Evolutionary conservation across 805 yeast genomes (phyloP), one percentile per base, ranked within the genome.

Genomic region (Schizosaccharomyces lindneri): DNA sequence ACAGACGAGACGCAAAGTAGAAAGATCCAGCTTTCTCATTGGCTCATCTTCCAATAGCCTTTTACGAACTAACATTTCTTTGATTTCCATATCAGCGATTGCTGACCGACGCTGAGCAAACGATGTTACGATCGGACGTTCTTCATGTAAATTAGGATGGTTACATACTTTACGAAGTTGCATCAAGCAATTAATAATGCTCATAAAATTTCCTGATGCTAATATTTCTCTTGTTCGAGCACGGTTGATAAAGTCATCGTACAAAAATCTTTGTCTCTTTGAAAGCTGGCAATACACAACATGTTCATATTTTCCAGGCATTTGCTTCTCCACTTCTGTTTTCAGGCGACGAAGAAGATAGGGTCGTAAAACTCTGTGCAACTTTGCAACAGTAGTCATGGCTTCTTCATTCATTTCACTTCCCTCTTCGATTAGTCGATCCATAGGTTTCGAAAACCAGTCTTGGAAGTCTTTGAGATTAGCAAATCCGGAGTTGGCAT

Each of bases 371-470:
- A 93, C 95, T 70, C 87, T 95, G 72, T 93, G 99, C 62, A 93
- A 76, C 68, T 94, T 85, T 13, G 85, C 75, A 39, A 93, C 95
- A 0, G 97, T 89, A 64, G 81, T 80, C 64, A 79, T 79, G 0
- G 97, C 87, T 67, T 93, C 97, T 21, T 74, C 78, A 55, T 72
- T 74, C 68, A 83, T 86, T 66, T 83, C 79, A 19, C 43, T 59
- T 19, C 63, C 61, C 39, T 84, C 86, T 63, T 93, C 97, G 62
- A 93, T 82, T 64, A 93, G 81, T 66, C 81, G 85, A 70, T 93
- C 97, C 3, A 93, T 97, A 0, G 99, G 98, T 64, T 83, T 80
- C n/a, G 97, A 95, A 72, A 93, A 93, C 99, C 98, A 93, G 65
- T 86, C 94, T 68, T 93, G 98, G 71, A 93, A 93, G 68, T 93